phyloP scores from a whole-genome alignment of 108 stramenopile genomes.

The Conticribra guillardii region DNA sequence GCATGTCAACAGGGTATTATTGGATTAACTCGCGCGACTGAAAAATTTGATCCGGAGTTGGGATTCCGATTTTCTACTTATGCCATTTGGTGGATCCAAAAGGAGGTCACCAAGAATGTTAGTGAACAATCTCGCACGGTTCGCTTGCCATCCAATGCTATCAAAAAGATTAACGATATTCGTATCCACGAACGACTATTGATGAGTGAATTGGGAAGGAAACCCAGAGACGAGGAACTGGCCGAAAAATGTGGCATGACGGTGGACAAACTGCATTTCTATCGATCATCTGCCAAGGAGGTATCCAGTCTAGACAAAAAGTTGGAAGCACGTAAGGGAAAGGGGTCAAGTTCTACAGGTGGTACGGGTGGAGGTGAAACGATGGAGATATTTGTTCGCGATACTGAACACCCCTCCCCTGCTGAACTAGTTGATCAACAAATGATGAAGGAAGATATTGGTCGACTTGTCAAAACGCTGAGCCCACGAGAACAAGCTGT shows the following conservation, averaged over 20 bases:
- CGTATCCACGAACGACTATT: slow-evolving; percentile 57
- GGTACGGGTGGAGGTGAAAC: slow-evolving; percentile 30
- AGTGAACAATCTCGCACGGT: slow-evolving; percentile 70
- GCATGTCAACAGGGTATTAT: slow-evolving; percentile 86
- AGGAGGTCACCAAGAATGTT: slow-evolving; percentile 72
- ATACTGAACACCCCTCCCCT: slow-evolving; percentile 56
- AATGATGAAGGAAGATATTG: slow-evolving; percentile 62
- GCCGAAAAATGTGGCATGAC: slow-evolving; percentile 62
- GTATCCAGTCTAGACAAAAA: slow-evolving; percentile 60
- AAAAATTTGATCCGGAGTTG: slow-evolving; percentile 83
- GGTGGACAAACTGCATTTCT: slow-evolving; percentile 60
- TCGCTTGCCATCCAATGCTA: slow-evolving; percentile 69
- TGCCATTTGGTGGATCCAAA: slow-evolving; percentile 89
- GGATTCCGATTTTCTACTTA: slow-evolving; percentile 89
- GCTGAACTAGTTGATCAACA: slow-evolving; percentile 48
- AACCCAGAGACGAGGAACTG: slow-evolving; percentile 70
- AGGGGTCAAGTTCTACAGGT: slow-evolving; percentile 48
- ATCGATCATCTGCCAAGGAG: slow-evolving; percentile 50
- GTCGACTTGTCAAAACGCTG: slow-evolving; percentile 56
- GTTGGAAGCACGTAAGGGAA: slow-evolving; percentile 48
- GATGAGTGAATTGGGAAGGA: slow-evolving; percentile 49
- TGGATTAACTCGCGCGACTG: slow-evolving; percentile 77
- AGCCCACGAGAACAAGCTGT: slow-evolving; percentile 73
- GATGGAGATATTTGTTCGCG: slow-evolving; percentile 52
- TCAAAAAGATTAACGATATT: slow-evolving; percentile 68